Conservation (phyloP, 1,284 basidiomycete species). For the Lignosus rhinocerotis region DNA sequence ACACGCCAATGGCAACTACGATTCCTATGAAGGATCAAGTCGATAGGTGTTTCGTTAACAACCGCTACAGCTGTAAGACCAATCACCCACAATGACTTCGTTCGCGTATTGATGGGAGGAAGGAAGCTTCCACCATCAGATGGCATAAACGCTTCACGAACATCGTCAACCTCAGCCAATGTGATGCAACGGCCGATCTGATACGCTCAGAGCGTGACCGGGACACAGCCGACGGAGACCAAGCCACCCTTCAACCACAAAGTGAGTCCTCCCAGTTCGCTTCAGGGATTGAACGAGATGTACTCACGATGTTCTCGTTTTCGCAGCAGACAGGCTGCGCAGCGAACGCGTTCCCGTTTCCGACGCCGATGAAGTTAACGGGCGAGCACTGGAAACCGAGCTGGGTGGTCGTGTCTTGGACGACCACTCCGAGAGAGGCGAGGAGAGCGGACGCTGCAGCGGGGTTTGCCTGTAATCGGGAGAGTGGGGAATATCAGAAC, state of each 20-base stretch:
- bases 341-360: background rate
- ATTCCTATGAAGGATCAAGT: no score
- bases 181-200: no score
- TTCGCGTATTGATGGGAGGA: no score
- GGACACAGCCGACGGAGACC: conserved; percentile 4
- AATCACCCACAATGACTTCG: no score
- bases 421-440: background rate
- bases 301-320: background rate
- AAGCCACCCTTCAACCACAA: background rate
- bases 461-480: background rate
- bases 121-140: no score
- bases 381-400: background rate
- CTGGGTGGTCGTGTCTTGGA: background rate
- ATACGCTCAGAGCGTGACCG: background rate
- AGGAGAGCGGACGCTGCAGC: background rate
- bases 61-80: no score
- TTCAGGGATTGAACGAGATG: background rate
- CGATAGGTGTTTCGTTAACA: no score
- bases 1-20: no score
- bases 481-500: background rate
- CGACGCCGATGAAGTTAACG: background rate
- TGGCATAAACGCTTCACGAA: no score
- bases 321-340: background rate
- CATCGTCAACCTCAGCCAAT: no score
- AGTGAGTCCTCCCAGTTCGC: background rate